Evolutionary conservation across 108 stramenopile genomes (phyloP).

Genomic region (Nitzschia inconspicua): DNA sequence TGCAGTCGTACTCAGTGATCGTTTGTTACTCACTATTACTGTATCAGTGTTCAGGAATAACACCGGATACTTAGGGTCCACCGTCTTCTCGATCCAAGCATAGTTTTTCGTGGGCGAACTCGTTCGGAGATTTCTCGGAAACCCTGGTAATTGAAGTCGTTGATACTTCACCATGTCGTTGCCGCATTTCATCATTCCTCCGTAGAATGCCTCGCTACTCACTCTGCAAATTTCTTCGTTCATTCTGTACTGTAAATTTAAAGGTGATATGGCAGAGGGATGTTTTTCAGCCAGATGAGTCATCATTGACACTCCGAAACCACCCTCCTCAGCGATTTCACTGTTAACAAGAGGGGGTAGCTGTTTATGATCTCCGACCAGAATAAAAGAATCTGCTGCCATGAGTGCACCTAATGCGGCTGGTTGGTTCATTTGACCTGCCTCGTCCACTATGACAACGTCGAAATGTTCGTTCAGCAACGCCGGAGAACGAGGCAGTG

Average conservation of each 20-base stretch:
- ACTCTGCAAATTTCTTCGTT: slow-evolving; percentile 86
- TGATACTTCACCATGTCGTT: slow-evolving; percentile 60
- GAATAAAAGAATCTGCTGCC: slow-evolving; percentile 81
- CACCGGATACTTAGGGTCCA: slow-evolving; percentile 71
- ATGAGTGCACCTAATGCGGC: slow-evolving; percentile 86
- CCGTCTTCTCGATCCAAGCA: slow-evolving; percentile 45
- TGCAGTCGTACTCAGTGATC: not conserved
- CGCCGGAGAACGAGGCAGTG: slow-evolving; percentile 72
- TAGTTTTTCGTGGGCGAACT: slow-evolving; percentile 14
- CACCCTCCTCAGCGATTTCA: slow-evolving; percentile 76
- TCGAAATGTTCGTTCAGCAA: slow-evolving; percentile 85
- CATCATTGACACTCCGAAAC: slow-evolving; percentile 90
- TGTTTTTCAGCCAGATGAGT: slow-evolving; percentile 80
- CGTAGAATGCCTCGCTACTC: slow-evolving; percentile 86
- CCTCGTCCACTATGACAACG: slow-evolving; percentile 98
- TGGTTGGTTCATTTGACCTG: slow-evolving; percentile 95
- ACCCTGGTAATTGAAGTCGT: slow-evolving; percentile 43
- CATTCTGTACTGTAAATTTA: slow-evolving; percentile 97
- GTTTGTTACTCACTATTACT: too few relatives aligned
- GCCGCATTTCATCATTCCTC: slow-evolving; percentile 82
- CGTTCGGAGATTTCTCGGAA: slow-evolving; percentile 20
- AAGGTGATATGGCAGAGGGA: slow-evolving; percentile 71
- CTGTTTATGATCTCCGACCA: slow-evolving; percentile 98
- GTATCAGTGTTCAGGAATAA: slow-evolving; percentile 91
- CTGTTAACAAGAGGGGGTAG: slow-evolving; percentile 93